Base-by-base conservation (phyloP, 495 filamentous ascomycete species). In the Penicillium psychrofluorescens region DNA sequence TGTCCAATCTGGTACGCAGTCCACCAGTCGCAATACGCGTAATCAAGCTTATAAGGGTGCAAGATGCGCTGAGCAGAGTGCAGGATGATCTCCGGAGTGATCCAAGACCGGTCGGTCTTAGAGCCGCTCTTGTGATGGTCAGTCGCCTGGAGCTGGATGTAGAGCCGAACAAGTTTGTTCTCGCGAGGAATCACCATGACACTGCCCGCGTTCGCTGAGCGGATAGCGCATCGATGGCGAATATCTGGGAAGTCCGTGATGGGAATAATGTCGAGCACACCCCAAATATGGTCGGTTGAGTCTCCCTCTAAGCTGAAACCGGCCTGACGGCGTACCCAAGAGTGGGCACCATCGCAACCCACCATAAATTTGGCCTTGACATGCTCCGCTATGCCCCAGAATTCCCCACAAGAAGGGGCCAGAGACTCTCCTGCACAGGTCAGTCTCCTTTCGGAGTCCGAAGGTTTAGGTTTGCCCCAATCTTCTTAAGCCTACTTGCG, bases 161-260 rank as follows among this genome's bases (percentile, higher is more conserved):
- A 88, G 0, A 86, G 52, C 11, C 83, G 75, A 14, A 84, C 78
- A 2, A 82, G 67, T 57, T 73, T 78, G 45, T 76, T 76, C 54
- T 85, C 82, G 16, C 84, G 74, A 0, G 84, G 84, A 29, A 88
- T 80, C 1, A 83, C 56, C 72, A 88, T 80, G 27, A 86, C 59
- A 16, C 68, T 78, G 7, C 84, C 84, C 4, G 63, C 66, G 8
- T 64, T 64, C 6, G 72, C 72, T 6, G 77, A 79, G 48, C 84
- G 79, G 13, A 85, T 74, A n/a, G 76, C 72, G 51, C 80, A 85
- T 28, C 74, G 63, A 51, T 68, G 73, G 22, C 83, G 68, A 38
- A 86, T 79, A 50, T 86, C 84, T 1, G 81, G 80, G 42, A 83
- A 83, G 48, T 84, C 64, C 10, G 80, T 80, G 28, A 80, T 77